Evolutionary conservation across 768 basidiomycete species (phyloP).

Genomic region (Hericium erinaceus): DNA sequence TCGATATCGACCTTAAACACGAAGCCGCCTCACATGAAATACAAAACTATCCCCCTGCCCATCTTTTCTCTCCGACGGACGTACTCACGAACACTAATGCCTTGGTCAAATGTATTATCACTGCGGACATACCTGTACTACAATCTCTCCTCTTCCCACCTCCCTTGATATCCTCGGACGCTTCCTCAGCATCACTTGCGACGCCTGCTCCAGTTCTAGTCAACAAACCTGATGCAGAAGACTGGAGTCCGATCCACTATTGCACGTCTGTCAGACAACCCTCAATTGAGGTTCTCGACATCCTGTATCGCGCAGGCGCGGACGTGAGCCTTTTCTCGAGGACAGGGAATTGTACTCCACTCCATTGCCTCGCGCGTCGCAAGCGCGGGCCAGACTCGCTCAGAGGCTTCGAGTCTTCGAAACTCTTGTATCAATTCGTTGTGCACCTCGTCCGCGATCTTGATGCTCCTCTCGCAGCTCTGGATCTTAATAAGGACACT

Average conservation of each 20-base stretch:
- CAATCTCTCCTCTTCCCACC: constrained; percentile 48
- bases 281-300: constrained; percentile 54
- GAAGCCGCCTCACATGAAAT: constrained; percentile 2
- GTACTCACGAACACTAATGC: constrained; percentile 36
- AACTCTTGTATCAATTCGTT: constrained; percentile 41
- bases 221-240: constrained; percentile 56
- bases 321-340: constrained; percentile 55
- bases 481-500: constrained; percentile 61
- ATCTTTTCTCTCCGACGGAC: constrained; percentile 23
- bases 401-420: constrained; percentile 9
- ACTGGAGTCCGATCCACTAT: constrained; percentile 70
- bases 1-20: constrained; percentile 4
- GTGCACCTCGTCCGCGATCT: constrained; percentile 63
- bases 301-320: constrained; percentile 67
- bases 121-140: constrained; percentile 40
- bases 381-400: constrained; percentile 13
- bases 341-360: constrained; percentile 15
- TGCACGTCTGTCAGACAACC: constrained; percentile 49
- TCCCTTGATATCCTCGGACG: constrained; percentile 17
- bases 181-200: constrained; percentile 6
- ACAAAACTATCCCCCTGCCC: constrained; percentile 19
- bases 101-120: constrained; percentile 44
- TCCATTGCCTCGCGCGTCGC: constrained; percentile 15
- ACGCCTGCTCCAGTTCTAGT: constrained; percentile 42
- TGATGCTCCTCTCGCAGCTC: constrained; percentile 56